Evolutionary conservation across 2,329 filamentous ascomycete species (phyloP).

Genomic region (Aspergillus persii): DNA sequence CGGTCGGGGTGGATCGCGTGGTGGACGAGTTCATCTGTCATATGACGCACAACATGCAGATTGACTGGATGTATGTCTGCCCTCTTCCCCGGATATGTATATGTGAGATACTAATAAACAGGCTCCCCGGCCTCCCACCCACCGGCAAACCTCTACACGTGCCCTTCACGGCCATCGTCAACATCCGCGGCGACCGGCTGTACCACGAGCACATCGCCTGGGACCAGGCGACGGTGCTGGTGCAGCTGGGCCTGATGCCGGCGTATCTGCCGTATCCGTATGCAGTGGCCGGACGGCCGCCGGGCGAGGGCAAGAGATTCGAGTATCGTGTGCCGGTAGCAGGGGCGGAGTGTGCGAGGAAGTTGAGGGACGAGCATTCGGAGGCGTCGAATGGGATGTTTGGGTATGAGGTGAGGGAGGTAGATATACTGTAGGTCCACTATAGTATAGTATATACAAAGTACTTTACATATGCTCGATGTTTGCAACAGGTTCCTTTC

Average conservation of each 20-base stretch:
- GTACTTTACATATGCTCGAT: too few relatives aligned
- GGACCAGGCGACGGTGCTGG: slow-evolving; percentile 64
- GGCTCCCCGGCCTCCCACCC: slow-evolving; percentile 59
- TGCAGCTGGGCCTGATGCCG: slow-evolving; percentile 62
- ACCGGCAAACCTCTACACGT: slow-evolving; percentile 56
- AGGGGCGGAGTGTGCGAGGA: slow-evolving; percentile 54
- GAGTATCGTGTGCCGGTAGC: slow-evolving; percentile 63
- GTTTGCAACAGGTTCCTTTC: too few relatives aligned
- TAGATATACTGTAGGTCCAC: slow-evolving; percentile 15
- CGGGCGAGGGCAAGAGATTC: slow-evolving; percentile 42
- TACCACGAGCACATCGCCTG: slow-evolving; percentile 71
- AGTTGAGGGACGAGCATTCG: slow-evolving; percentile 51
- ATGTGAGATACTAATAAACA: slow-evolving; percentile 22
- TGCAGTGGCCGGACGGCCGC: slow-evolving; percentile 40
- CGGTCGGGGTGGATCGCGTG: slow-evolving; percentile 68
- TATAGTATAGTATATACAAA: too few relatives aligned
- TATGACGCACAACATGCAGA: slow-evolving; percentile 60
- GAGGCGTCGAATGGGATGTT: slow-evolving; percentile 60
- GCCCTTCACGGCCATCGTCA: slow-evolving; percentile 64
- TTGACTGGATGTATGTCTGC: slow-evolving; percentile 66
- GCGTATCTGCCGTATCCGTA: slow-evolving; percentile 65
- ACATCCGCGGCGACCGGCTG: slow-evolving; percentile 65
- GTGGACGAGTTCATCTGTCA: slow-evolving; percentile 69
- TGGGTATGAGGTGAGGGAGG: slow-evolving; percentile 31
- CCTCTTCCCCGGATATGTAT: not conserved